Base-by-base conservation (phyloP, 75 land plant species). In the Gnetum montanum region DNA sequence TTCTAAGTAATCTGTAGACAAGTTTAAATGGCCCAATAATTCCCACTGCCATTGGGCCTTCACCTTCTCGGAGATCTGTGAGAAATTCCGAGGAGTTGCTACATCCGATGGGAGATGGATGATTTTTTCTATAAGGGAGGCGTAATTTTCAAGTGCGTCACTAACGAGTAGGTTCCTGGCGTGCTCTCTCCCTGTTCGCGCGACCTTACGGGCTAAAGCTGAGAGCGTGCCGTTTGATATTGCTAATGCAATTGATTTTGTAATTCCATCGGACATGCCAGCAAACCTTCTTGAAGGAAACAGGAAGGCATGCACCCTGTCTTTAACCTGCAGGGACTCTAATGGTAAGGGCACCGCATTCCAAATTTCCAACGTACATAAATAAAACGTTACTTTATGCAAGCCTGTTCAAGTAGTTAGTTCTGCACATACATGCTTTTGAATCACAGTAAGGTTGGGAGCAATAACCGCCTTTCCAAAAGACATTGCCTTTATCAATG, bases 51-150 rank as follows among this genome's bases (percentile, higher is more conserved):
- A 93, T 37, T 49, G 67, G 54, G 61, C 59, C 55, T 70, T 76
- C 19, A 81, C 47, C 25, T 29, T 49, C 6, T 28, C 46, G 54
- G 74, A 59, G 15, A 75, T 63, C 29, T 71, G 78, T 33, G 46
- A 34, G 31, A 55, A 48, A 34, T 69, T 8, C 30, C 59, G 74
- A 7, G 98, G 82, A 24, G 48, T 18, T 33, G 70, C 64, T 43
- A 69, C 77, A 60, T 94, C 98, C 46, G 84, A 83, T 60, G 96
- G 88, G 20, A 90, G 70, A 58, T 64, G 66, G 16, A 94, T 52
- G 52, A 94, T 53, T 51, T 60, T 75, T 67, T 86, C 85, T 26
- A 94, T 73, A 23, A 94, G 35, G 26, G 54, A 55, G 50, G 74
- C 69, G 63, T 90, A 94, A 23, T 80, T 86, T 55, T 80, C 75